Percentiles rank a stretch among this genome's conserved stretches.
Conservation (phyloP, 2,329 filamentous ascomycete genomes). For the Diplodia corticola region DNA sequence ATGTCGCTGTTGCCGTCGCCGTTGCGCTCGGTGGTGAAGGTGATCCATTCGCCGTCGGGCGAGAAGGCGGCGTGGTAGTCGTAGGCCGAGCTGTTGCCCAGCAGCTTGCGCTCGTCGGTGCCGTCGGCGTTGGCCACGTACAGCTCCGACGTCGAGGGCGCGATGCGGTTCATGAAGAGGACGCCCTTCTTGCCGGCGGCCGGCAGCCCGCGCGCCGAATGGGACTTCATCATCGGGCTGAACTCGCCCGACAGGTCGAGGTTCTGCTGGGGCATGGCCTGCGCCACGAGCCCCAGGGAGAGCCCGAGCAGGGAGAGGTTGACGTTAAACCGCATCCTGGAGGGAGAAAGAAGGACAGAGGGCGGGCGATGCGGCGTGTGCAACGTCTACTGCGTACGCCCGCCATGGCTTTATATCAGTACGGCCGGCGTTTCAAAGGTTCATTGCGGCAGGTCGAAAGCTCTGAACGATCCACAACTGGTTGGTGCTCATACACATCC, state of each 20-base stretch:
- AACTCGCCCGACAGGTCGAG: background rate
- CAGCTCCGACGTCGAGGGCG: slow-evolving; percentile 31
- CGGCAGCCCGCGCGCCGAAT: slow-evolving; percentile 24
- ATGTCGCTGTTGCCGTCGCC: slow-evolving; percentile 46
- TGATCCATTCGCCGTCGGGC: slow-evolving; percentile 42
- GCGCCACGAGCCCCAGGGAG: background rate
- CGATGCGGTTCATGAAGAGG: slow-evolving; percentile 42
- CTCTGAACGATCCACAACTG: background rate
- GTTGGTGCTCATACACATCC: background rate
- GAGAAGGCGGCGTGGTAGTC: slow-evolving; percentile 46
- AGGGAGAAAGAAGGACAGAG: too few species aligned
- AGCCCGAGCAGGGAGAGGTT: slow-evolving; percentile 1
- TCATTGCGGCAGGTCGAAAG: background rate
- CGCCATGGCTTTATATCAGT: background rate
- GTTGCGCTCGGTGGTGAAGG: slow-evolving; percentile 44
- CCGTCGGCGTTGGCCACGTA: slow-evolving; percentile 44
- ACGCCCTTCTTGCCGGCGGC: slow-evolving; percentile 26
- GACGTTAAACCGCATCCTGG: background rate
- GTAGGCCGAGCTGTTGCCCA: slow-evolving; percentile 32
- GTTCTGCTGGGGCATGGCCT: background rate
- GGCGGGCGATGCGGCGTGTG: background rate
- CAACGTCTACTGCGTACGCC: too few species aligned
- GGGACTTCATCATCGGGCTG: background rate
- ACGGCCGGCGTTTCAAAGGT: background rate
- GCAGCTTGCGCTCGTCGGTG: slow-evolving; percentile 39